Evolutionary conservation across 228 moss, liverwort and hornwort species (phyloP), one percentile per base, ranked within the genome.

Genomic region (Sphagnum fallax): DNA sequence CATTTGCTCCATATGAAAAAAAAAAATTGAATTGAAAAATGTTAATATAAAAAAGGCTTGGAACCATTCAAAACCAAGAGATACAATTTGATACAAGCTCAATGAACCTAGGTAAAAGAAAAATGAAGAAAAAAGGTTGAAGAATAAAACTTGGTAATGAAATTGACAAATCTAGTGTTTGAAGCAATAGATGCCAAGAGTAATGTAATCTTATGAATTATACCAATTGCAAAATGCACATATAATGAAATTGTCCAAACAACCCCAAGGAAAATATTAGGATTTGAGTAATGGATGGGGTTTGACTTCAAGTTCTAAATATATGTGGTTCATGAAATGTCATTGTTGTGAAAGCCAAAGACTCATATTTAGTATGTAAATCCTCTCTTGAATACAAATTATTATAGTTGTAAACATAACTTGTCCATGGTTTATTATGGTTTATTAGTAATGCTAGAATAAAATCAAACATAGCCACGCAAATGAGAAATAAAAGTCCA

Each of bases 161-260:
- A 66, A 10, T 60, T 62, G 55, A 72, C 61, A 48, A 50, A 60
- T 16, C 66, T 14, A 75, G 14, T 78, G 91, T 93, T 82, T 97
- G 91, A 97, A 97, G 76, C 97, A 97, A 71, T 97, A 82, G 50
- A 97, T 97, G 66, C 90, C 90, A 49, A 97, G 88, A 18, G 88
- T 91, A 74, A 70, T 16, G 97, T 97, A 32, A 93, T 93, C 68
- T 97, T 91, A 16, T 90, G 80, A 69, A 97, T 87, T 48, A 97
- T 93, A 66, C 90, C 78, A 8, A 79, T 77, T 8, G 61, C 93
- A 1, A 97, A 97, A 73, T 97, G 96, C 61, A 85, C 61, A 50
- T 97, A 97, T 6, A 93, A 75, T 7, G 65, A 72, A 78, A 77
- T 92, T 96, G 86, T 70, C 47, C 15, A 53, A 13, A 10, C 16